phyloP scores from a whole-genome alignment of 2,329 filamentous ascomycete species.

The Ascochyta fabae region DNA sequence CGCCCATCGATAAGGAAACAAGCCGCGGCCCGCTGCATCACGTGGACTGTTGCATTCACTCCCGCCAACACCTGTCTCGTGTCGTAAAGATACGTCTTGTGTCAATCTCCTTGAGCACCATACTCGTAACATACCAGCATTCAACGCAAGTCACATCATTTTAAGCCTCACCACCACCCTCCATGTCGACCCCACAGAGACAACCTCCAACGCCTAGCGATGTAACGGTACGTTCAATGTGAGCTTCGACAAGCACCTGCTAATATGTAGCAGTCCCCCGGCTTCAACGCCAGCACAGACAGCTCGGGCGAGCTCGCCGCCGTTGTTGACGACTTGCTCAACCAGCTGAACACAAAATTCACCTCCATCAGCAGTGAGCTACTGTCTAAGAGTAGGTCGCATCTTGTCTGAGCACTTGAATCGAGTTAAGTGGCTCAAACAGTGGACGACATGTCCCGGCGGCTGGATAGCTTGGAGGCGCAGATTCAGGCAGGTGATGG shows the following conservation, averaged over 20 bases:
- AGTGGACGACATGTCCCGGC: constrained; percentile 95
- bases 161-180: not conserved
- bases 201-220: constrained; percentile 9
- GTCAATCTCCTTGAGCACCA: not conserved
- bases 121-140: not conserved
- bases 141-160: not conserved
- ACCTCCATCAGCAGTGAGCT: constrained; percentile 84
- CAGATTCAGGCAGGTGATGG: constrained; percentile 66
- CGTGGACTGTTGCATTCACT: constrained; percentile 19
- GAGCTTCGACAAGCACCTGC: not conserved
- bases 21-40: constrained; percentile 33
- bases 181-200: constrained; percentile 29
- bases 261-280: constrained; percentile 17
- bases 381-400: constrained; percentile 78
- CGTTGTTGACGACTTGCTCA: constrained; percentile 85
- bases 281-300: constrained; percentile 31
- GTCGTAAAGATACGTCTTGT: not conserved
- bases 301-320: constrained; percentile 69
- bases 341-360: constrained; percentile 85
- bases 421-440: not conserved
- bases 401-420: not conserved
- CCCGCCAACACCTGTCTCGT: not conserved
- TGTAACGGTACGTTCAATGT: not conserved
- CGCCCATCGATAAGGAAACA: constrained; percentile 35
- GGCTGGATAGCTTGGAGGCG: constrained; percentile 82